Evolutionary conservation across 257 asterid species (phyloP).

Genomic region (Fraxinus anomala): DNA sequence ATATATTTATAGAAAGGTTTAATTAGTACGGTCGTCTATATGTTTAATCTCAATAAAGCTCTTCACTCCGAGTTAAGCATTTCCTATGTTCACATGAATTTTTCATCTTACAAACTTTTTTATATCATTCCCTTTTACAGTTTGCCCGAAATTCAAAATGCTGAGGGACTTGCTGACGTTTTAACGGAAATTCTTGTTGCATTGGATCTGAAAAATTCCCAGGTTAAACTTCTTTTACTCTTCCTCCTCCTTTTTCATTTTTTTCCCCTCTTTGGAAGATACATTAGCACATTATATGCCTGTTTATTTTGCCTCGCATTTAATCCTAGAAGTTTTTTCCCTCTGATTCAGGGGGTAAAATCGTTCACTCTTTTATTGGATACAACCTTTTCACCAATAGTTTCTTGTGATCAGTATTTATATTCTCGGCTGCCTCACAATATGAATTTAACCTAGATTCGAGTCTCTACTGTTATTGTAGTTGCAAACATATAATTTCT

Average conservation of each 20-base stretch:
- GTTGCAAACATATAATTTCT: no score
- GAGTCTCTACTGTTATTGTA: no score
- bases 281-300: no score
- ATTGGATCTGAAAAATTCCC: conserved; percentile 68
- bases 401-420: not conserved
- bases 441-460: not conserved
- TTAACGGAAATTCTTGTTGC: conserved; percentile 83
- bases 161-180: conserved; percentile 78
- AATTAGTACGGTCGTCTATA: no score
- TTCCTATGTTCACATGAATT: not conserved
- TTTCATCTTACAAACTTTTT: conserved; percentile 20
- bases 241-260: not conserved
- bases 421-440: not conserved
- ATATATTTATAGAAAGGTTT: no score
- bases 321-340: no score
- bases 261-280: no score
- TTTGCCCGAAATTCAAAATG: conserved; percentile 79
- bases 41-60: no score
- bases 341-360: not conserved
- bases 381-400: not conserved
- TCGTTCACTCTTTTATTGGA: not conserved
- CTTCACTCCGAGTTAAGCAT: no score
- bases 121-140: conserved; percentile 32
- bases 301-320: no score
- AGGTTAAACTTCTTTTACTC: conserved; percentile 40